Percentiles rank a stretch among this genome's conserved stretches.
Evolutionary conservation across 192 early-diverging fungal genomes (phyloP).

Genomic region (Funneliformis geosporum): DNA sequence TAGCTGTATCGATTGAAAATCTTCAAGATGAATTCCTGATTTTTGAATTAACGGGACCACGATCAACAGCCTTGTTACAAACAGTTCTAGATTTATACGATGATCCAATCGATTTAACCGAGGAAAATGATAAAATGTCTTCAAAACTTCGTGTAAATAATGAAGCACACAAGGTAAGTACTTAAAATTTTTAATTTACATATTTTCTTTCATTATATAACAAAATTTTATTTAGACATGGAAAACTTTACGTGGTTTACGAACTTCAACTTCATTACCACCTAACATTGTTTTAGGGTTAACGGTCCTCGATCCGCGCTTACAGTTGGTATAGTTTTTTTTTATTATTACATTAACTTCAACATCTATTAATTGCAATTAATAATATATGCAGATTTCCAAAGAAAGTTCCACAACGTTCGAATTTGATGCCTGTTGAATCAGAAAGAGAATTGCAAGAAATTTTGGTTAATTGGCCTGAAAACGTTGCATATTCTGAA

Average conservation of each 20-base stretch:
- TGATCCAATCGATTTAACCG: background rate
- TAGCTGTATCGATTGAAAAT: slow-evolving; percentile 45
- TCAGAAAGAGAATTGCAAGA: slow-evolving; percentile 42
- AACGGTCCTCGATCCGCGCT: slow-evolving; percentile 81
- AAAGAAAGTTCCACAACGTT: slow-evolving; percentile 48
- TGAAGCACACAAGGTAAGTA: slow-evolving; percentile 47
- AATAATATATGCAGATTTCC: slow-evolving; percentile 47
- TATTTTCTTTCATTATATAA: background rate
- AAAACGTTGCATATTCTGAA: slow-evolving; percentile 44
- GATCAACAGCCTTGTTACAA: slow-evolving; percentile 73
- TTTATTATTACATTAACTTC: background rate
- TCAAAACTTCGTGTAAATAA: background rate
- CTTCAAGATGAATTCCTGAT: slow-evolving; percentile 58
- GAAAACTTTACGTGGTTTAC: slow-evolving; percentile 49
- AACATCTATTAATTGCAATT: background rate
- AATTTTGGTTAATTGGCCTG: slow-evolving; percentile 61
- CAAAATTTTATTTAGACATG: slow-evolving; percentile 42
- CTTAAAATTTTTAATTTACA: background rate
- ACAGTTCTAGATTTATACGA: slow-evolving; percentile 57
- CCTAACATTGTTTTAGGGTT: slow-evolving; percentile 80
- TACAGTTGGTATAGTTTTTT: slow-evolving; percentile 52
- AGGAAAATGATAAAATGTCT: background rate
- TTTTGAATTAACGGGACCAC: slow-evolving; percentile 89
- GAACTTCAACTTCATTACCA: slow-evolving; percentile 73
- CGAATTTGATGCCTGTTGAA: slow-evolving; percentile 35